These are phyloP conservation scores for Cymbopogon citratus DNA, from an alignment of 176 grass and related monocot genomes.

Conservation along the genomic window DNA sequence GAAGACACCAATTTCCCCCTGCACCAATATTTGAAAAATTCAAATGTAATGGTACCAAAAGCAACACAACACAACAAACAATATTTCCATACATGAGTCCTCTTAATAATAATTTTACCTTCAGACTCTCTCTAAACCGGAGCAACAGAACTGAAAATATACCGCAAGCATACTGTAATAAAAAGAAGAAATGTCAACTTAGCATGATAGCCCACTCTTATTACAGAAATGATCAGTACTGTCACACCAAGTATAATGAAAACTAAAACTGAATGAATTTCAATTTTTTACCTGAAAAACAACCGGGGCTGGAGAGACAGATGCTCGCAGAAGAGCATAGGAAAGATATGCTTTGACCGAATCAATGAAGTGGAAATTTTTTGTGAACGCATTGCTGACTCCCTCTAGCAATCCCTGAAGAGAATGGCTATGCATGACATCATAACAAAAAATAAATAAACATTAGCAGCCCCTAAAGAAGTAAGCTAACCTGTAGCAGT, in stretches of 20 bases:
- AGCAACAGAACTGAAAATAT: constrained; percentile 96
- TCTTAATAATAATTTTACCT: constrained; percentile 51
- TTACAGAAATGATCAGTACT: constrained; percentile 11
- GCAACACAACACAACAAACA: constrained; percentile 25
- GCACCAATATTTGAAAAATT: constrained; percentile 27
- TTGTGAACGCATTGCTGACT: constrained; percentile 84
- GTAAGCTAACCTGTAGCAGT: constrained; percentile 74
- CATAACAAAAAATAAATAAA: constrained; percentile 37
- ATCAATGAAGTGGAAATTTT: constrained; percentile 99
- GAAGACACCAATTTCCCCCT: constrained; percentile 99
- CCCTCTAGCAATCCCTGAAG: constrained; percentile 92
- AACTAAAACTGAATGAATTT: constrained; percentile 6
- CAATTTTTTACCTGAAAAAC: constrained; percentile 81
- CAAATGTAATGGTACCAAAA: not conserved
- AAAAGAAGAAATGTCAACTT: constrained; percentile 36
- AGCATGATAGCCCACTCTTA: not conserved
- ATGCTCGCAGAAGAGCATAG: constrained; percentile 83
- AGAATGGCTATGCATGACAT: constrained; percentile 16
- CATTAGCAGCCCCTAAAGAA: constrained; percentile 10
- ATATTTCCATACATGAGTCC: not conserved
- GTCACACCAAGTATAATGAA: constrained; percentile 16
- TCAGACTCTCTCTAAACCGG: constrained; percentile 92
- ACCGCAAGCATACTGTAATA: constrained; percentile 81
- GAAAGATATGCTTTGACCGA: constrained; percentile 99
- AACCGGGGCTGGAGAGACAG: constrained; percentile 80